phyloP scores from a whole-genome alignment of 257 asterid genomes.

The Penstemon newberryi region DNA sequence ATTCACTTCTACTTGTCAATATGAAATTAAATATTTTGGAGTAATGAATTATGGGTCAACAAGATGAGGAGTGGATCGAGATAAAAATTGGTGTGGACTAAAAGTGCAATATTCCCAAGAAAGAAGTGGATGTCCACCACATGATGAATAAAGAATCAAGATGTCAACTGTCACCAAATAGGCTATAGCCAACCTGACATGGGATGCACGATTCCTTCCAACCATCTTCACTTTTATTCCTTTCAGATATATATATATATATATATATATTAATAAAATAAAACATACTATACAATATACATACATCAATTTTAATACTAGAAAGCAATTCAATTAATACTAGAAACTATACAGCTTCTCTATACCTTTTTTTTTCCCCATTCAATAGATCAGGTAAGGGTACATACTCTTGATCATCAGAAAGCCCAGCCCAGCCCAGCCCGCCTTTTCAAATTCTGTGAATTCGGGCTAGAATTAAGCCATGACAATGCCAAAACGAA shows the following conservation, averaged over 20 bases:
- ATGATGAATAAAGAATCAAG: constrained; percentile 27
- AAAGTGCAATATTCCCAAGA: neutral
- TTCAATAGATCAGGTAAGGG: neutral
- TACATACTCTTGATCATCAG: neutral
- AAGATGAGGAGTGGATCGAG: too few relatives aligned
- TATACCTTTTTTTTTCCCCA: too few relatives aligned
- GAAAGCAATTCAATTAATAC: neutral
- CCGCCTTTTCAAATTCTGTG: neutral
- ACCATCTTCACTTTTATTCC: constrained; percentile 20
- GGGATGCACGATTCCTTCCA: constrained; percentile 41
- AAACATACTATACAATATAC: neutral
- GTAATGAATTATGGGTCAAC: too few relatives aligned
- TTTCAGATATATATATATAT: neutral
- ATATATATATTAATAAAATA: neutral
- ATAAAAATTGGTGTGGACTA: too few relatives aligned
- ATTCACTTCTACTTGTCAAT: too few relatives aligned
- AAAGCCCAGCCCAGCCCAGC: too few relatives aligned
- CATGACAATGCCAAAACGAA: constrained; percentile 50
- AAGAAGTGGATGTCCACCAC: constrained; percentile 28
- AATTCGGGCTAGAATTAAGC: neutral
- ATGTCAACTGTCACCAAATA: constrained; percentile 28
- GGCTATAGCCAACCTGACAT: constrained; percentile 20
- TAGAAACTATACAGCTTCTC: too few relatives aligned
- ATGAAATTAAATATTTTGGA: too few relatives aligned
- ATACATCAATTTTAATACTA: neutral